Conservation (phyloP, 1,284 basidiomycete genomes). For the Leccinum fallax region DNA sequence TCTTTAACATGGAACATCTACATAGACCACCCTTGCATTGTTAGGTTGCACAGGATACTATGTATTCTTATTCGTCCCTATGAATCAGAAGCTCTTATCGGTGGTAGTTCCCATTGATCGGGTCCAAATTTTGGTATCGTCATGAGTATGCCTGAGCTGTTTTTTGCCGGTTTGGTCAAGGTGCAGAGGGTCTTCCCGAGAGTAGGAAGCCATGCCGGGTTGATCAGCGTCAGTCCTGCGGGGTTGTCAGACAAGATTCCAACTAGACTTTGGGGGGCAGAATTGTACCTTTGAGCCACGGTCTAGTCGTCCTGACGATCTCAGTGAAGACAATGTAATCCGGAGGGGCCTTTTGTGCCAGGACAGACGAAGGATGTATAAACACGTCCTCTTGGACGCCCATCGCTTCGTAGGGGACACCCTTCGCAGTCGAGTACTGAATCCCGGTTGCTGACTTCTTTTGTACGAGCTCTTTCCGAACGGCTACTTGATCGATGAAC, state of each 20-base stretch:
- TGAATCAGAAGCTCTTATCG: slow-evolving; percentile 52
- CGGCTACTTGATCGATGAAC: slow-evolving; percentile 95
- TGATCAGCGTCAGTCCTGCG: slow-evolving; percentile 80
- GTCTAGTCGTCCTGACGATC: slow-evolving; percentile 70
- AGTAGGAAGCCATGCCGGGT: slow-evolving; percentile 86
- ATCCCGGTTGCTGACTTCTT: slow-evolving; percentile 58
- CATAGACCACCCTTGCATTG: slow-evolving; percentile 9
- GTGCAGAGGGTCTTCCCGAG: slow-evolving; percentile 85
- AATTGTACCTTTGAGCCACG: slow-evolving; percentile 79
- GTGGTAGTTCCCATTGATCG: slow-evolving; percentile 82
- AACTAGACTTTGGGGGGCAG: slow-evolving; percentile 3
- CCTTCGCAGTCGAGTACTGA: slow-evolving; percentile 75
- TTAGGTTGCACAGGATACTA: slow-evolving; percentile 11
- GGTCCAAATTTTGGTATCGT: slow-evolving; percentile 84
- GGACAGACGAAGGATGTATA: slow-evolving; percentile 87
- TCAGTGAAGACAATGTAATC: slow-evolving; percentile 90
- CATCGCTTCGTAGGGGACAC: slow-evolving; percentile 84
- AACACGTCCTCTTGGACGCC: slow-evolving; percentile 88
- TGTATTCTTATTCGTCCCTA: slow-evolving; percentile 23
- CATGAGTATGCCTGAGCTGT: slow-evolving; percentile 63
- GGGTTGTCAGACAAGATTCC: slow-evolving; percentile 2
- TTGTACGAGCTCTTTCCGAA: slow-evolving; percentile 83
- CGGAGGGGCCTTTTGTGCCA: slow-evolving; percentile 75
- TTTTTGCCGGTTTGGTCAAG: slow-evolving; percentile 85
- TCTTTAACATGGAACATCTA: slow-evolving; percentile 4